Percentiles rank a stretch among this genome's conserved stretches.
These are phyloP conservation scores for Penicillium sp. DNA, from an alignment of 2,329 filamentous ascomycete genomes.

Conservation along the genomic window DNA sequence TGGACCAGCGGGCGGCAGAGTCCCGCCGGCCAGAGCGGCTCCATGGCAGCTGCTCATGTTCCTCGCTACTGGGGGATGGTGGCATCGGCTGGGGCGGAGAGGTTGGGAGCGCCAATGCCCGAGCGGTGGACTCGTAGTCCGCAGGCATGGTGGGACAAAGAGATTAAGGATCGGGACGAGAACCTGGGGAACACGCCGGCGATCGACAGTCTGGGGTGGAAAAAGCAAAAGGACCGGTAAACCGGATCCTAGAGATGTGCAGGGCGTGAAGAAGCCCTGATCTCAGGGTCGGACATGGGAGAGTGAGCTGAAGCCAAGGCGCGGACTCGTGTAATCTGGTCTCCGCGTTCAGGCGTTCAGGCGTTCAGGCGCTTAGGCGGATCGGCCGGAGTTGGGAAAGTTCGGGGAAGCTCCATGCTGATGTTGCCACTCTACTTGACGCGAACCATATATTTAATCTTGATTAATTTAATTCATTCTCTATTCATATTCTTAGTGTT, in stretches of 20 bases:
- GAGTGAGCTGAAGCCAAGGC: background rate
- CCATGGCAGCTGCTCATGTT: conserved; percentile 48
- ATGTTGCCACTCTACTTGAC: too few species aligned
- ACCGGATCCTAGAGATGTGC: background rate
- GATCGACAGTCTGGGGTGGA: conserved; percentile 14
- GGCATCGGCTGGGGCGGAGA: conserved; percentile 43
- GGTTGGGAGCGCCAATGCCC: conserved; percentile 50
- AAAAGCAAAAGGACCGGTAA: conserved; percentile 10
- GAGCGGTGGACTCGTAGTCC: conserved; percentile 49
- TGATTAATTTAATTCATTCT: too few species aligned
- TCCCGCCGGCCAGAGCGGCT: conserved; percentile 42
- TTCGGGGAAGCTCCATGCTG: too few species aligned
- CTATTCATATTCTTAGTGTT: too few species aligned
- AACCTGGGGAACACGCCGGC: too few species aligned
- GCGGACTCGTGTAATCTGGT: background rate
- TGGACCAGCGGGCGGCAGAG: conserved; percentile 32
- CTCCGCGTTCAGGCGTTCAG: background rate
- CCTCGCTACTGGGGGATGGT: conserved; percentile 34
- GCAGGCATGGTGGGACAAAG: conserved; percentile 34
- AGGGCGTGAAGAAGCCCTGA: background rate
- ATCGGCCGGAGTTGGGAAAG: background rate
- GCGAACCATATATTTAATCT: too few species aligned
- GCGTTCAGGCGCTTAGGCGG: background rate
- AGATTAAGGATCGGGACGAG: conserved; percentile 5
- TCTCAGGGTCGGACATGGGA: background rate